Conservation (phyloP, 257 asterid genomes). For the Solanum habrochaites region DNA sequence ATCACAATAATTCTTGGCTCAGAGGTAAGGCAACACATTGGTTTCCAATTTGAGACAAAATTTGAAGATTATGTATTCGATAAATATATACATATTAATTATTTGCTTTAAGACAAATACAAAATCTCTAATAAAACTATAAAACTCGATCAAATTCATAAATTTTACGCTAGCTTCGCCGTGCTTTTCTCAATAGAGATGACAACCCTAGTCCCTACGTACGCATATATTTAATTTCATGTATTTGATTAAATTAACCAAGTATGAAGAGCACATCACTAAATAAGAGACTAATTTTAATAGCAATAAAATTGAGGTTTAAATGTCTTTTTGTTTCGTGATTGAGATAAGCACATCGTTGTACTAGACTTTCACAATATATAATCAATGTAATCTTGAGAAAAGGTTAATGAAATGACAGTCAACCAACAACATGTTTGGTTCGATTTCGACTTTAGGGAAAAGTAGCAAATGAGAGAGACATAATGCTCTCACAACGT, state of each 20-base stretch:
- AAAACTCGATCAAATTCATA: neutral
- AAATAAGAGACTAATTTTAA: neutral
- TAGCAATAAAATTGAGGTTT: neutral
- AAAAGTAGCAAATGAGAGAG: neutral
- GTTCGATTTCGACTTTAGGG: neutral
- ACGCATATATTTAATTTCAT: neutral
- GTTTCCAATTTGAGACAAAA: too few species aligned
- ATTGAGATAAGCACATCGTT: neutral
- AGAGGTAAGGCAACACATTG: too few species aligned
- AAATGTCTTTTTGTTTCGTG: neutral
- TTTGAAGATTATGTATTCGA: too few species aligned
- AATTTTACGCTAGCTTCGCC: neutral
- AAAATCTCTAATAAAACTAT: rapidly evolving
- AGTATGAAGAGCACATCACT: neutral
- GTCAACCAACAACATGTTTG: neutral
- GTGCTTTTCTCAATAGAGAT: neutral
- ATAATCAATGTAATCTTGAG: neutral
- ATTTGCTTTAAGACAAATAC: neutral
- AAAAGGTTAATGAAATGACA: neutral
- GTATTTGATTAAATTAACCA: neutral
- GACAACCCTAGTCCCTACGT: neutral
- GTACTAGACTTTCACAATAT: neutral
- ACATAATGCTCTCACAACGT: neutral
- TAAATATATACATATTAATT: neutral
- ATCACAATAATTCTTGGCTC: too few species aligned